phyloP scores from a whole-genome alignment of 31 red algal species.

The Odonthalia washingtoniensis region DNA sequence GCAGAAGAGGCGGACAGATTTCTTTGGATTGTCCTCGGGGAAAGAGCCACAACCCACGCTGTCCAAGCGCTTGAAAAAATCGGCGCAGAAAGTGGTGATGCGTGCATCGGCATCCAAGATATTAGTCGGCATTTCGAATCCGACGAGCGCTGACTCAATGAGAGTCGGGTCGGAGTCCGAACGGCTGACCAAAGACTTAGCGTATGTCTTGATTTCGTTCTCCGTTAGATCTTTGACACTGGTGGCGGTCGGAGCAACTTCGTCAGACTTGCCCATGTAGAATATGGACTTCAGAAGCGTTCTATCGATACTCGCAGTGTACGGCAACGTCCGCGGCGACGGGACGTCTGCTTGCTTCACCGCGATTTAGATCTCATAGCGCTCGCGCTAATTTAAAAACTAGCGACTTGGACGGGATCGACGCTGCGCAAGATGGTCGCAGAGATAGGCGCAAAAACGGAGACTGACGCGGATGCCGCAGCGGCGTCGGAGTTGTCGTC shows the following conservation, averaged over 20 bases:
- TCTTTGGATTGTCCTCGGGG: conserved; percentile 49
- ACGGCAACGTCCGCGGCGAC: neutral
- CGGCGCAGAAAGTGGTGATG: conserved; percentile 31
- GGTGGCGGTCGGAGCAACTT: neutral
- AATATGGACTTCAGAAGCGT: neutral
- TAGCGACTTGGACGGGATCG: too few relatives aligned
- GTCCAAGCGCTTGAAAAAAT: conserved; percentile 61
- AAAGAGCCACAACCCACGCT: conserved; percentile 46
- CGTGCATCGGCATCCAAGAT: conserved; percentile 34
- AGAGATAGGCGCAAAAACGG: too few relatives aligned
- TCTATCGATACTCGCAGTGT: conserved; percentile 11
- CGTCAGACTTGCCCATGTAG: neutral
- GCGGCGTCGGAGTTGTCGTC: too few relatives aligned
- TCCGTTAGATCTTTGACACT: neutral
- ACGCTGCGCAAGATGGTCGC: too few relatives aligned
- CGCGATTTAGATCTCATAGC: conserved; percentile 13
- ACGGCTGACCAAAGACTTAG: neutral
- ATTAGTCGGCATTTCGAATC: conserved; percentile 17
- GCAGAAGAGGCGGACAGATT: conserved; percentile 6
- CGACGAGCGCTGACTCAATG: neutral
- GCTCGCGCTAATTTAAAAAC: conserved; percentile 13
- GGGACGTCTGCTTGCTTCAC: conserved; percentile 2
- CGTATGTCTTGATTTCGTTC: neutral
- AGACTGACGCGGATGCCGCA: too few relatives aligned
- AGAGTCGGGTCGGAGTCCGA: neutral